These are phyloP conservation scores for Acorus gramineus DNA, from an alignment of 106 monocot genomes.

Conservation along the genomic window DNA sequence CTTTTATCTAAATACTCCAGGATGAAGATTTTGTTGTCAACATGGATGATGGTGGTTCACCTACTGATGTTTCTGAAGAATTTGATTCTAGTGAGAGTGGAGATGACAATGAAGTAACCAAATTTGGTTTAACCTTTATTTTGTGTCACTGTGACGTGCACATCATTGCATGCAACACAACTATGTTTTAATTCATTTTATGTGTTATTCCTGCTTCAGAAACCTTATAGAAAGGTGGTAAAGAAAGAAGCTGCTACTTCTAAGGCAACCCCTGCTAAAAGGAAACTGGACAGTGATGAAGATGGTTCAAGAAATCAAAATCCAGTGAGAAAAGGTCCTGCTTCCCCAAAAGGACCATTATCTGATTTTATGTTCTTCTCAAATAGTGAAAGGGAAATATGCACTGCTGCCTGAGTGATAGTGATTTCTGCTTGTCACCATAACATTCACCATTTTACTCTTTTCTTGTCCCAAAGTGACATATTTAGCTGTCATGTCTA, in stretches of 20 bases:
- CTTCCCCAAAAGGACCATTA: conserved; percentile 93
- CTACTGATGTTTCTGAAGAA: conserved; percentile 89
- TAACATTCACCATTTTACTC: too few species aligned
- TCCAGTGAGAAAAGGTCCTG: conserved; percentile 85
- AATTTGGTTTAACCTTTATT: too few species aligned
- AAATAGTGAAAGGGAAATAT: conserved; percentile 92
- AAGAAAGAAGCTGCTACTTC: conserved; percentile 52
- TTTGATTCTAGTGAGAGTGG: conserved; percentile 89
- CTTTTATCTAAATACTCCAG: conserved; percentile 20
- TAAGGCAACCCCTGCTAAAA: conserved; percentile 54
- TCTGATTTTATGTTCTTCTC: conserved; percentile 97
- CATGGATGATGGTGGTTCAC: conserved; percentile 93
- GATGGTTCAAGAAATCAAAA: conserved; percentile 70
- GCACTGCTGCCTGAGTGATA: too few species aligned
- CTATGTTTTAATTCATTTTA: too few species aligned
- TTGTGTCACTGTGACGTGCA: too few species aligned
- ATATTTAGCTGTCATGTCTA: too few species aligned
- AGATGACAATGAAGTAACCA: conserved; percentile 54
- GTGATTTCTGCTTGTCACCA: too few species aligned
- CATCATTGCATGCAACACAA: too few species aligned
- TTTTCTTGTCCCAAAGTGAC: too few species aligned
- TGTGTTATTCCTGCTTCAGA: conserved; percentile 23
- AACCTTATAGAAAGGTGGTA: conserved; percentile 45
- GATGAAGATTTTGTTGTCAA: conserved; percentile 99
- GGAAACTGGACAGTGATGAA: conserved; percentile 62